phyloP scores from a whole-genome alignment of 1,284 basidiomycete genomes.

The Marasmius tenuissimus region DNA sequence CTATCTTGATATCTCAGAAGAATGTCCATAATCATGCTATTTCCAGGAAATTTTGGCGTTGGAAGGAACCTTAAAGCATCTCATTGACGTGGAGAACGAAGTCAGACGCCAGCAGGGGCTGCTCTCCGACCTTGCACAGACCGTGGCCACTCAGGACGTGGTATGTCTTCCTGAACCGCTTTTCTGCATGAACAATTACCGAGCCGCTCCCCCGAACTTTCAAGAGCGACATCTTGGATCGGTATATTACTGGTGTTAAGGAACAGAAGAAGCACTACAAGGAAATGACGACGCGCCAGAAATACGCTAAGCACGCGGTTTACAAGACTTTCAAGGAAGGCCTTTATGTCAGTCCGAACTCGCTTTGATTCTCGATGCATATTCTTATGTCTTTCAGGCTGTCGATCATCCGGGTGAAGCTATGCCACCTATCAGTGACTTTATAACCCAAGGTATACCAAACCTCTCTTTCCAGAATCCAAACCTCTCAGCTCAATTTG shows the following conservation, averaged over 20 bases:
- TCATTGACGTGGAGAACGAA: constrained; percentile 65
- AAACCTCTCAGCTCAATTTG: neutral
- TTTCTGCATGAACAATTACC: constrained; percentile 2
- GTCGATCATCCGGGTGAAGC: constrained; percentile 61
- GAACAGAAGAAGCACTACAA: constrained; percentile 47
- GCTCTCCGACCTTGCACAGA: constrained; percentile 56
- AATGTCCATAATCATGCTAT: constrained; percentile 3
- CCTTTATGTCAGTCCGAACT: constrained; percentile 58
- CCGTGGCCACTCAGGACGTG: constrained; percentile 53
- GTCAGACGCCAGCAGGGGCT: constrained; percentile 55
- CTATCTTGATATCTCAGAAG: neutral
- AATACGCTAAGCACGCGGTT: constrained; percentile 62
- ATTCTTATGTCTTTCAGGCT: constrained; percentile 46
- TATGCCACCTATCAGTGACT: constrained; percentile 77
- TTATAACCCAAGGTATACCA: constrained; percentile 63
- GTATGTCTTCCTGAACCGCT: constrained; percentile 38
- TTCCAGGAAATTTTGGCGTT: constrained; percentile 55
- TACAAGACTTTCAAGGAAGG: constrained; percentile 66
- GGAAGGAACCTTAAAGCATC: constrained; percentile 62
- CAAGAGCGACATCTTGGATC: constrained; percentile 48
- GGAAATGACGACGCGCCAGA: constrained; percentile 67
- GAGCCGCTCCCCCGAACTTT: neutral
- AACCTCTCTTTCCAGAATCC: constrained; percentile 14
- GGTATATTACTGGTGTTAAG: constrained; percentile 46
- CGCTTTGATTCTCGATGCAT: neutral